Evolutionary conservation across 140 eudicot genomes (phyloP).

Genomic region (Senecio squalidus): DNA sequence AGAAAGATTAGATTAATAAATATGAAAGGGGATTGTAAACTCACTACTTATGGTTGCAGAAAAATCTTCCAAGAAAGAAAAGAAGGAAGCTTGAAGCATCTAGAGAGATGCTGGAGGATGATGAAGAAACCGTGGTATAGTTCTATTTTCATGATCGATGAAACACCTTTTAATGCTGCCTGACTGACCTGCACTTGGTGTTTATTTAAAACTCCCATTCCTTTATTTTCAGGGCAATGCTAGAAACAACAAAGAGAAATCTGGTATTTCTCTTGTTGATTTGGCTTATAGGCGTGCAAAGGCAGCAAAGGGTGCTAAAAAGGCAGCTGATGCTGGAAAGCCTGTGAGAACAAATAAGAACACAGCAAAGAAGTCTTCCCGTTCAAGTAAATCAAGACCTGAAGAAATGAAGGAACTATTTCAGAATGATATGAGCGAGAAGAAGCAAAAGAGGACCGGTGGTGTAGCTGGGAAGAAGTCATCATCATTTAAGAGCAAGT

Average conservation of each 20-base stretch:
- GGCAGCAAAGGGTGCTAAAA: slow-evolving; percentile 76
- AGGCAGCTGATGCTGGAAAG: slow-evolving; percentile 73
- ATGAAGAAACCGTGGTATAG: slow-evolving; percentile 48
- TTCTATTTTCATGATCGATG: neutral
- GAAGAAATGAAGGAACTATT: slow-evolving; percentile 90
- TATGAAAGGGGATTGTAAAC: neutral
- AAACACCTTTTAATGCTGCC: no score
- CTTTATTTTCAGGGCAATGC: slow-evolving; percentile 42
- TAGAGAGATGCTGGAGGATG: slow-evolving; percentile 83
- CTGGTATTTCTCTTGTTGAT: slow-evolving; percentile 79
- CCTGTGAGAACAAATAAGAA: slow-evolving; percentile 28
- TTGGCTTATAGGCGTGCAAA: slow-evolving; percentile 86
- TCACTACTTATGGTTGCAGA: slow-evolving; percentile 34
- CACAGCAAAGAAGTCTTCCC: slow-evolving; percentile 39
- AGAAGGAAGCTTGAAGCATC: slow-evolving; percentile 93
- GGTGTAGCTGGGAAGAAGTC: slow-evolving; percentile 55
- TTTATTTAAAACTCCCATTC: no score
- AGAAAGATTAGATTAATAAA: neutral
- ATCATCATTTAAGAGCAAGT: slow-evolving; percentile 92
- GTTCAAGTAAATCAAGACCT: slow-evolving; percentile 55
- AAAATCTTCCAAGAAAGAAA: slow-evolving; percentile 86
- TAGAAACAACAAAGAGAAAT: slow-evolving; percentile 54
- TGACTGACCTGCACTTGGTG: neutral
- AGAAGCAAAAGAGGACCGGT: slow-evolving; percentile 48
- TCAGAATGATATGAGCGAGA: slow-evolving; percentile 80